Evolutionary conservation across 352 stramenopile genomes (phyloP), one percentile per base, ranked within the genome.

Genomic region (Phytopythium helicoides): DNA sequence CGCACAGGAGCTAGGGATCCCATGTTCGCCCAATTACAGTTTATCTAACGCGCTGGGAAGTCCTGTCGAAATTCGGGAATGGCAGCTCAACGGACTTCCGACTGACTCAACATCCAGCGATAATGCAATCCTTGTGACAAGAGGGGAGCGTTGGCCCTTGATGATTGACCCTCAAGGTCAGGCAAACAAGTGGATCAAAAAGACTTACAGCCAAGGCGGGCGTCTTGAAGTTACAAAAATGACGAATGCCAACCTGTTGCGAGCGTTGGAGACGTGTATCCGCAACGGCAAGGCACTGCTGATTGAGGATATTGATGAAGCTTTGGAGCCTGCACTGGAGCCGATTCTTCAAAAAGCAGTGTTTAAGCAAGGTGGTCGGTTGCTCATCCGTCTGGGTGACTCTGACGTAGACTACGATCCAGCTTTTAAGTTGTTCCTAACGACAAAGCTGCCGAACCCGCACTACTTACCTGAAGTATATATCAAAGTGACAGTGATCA

Each of bases 401-500:
- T 92, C 83, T 8, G 91, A 97, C 56, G 85, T 98, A 3, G 92
- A 98, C 60, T 98, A 98, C 58, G 87, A 97, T 35, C 79, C 85
- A 8, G 73, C 75, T 0, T 98, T 98, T 65, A 90, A 93, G 55
- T 64, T 98, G 14, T 97, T 92, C 53, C 69, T 98, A 36, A 97
- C 93, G 0, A 98, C 92, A 0, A 98, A 98, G 58, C 68, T 97
- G 18, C 79, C 92, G 6, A 98, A 98, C 53, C 92, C 92, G 8
- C 92, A 98, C 66, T 98, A 98, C 55, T 64, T 98, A 8, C 93
- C 93, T 0, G 93, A 98, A 28, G 85, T 98, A 6, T 98, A 95
- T 74, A 98, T 98, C 63, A 98, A 98, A 63, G 92, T 98, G 37
- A 98, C 92, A 3, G 77, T 98, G 11, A 98, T 98, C 67, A 98